phyloP scores from a whole-genome alignment of 2,329 filamentous ascomycete genomes.

The Kalaharituber pfeilii region DNA sequence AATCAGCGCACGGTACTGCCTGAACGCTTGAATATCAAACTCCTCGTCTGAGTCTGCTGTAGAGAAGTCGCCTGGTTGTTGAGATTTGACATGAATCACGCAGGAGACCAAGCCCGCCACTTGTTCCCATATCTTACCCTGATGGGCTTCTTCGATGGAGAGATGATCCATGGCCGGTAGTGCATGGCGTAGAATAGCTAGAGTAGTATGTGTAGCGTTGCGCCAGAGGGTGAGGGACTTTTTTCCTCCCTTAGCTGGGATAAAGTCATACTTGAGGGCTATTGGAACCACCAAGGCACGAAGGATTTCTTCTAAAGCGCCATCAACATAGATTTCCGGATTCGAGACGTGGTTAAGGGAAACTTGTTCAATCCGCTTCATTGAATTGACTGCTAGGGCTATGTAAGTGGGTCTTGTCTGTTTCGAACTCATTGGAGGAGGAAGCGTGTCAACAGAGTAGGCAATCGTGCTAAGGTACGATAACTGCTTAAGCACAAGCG shows the following conservation, averaged over 20 bases:
- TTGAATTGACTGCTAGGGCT: slow-evolving; percentile 69
- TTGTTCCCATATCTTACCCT: slow-evolving; percentile 46
- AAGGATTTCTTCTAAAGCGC: slow-evolving; percentile 48
- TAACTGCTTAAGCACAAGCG: slow-evolving; percentile 50
- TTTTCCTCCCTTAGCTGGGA: slow-evolving; percentile 28
- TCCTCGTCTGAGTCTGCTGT: slow-evolving; percentile 46
- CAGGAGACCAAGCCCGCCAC: neutral
- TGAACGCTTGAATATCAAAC: slow-evolving; percentile 66
- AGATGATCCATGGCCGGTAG: slow-evolving; percentile 42
- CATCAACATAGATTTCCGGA: slow-evolving; percentile 50
- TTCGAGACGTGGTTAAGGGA: slow-evolving; percentile 43
- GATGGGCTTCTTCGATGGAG: slow-evolving; percentile 30
- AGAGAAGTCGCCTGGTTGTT: slow-evolving; percentile 39
- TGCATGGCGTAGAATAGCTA: slow-evolving; percentile 50
- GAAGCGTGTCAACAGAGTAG: slow-evolving; percentile 32
- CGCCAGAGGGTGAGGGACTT: slow-evolving; percentile 61
- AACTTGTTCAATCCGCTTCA: slow-evolving; percentile 48
- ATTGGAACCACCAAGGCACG: slow-evolving; percentile 53
- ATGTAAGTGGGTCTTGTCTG: slow-evolving; percentile 58
- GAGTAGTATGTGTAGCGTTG: slow-evolving; percentile 52
- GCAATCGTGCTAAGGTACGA: slow-evolving; percentile 56
- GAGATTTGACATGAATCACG: slow-evolving; percentile 31
- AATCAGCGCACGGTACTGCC: slow-evolving; percentile 50
- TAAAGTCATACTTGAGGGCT: slow-evolving; percentile 62
- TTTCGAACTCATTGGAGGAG: slow-evolving; percentile 24